These are phyloP conservation scores for Nakazawaea ishiwadae DNA, from an alignment of 805 yeast species.

Conservation along the genomic window DNA sequence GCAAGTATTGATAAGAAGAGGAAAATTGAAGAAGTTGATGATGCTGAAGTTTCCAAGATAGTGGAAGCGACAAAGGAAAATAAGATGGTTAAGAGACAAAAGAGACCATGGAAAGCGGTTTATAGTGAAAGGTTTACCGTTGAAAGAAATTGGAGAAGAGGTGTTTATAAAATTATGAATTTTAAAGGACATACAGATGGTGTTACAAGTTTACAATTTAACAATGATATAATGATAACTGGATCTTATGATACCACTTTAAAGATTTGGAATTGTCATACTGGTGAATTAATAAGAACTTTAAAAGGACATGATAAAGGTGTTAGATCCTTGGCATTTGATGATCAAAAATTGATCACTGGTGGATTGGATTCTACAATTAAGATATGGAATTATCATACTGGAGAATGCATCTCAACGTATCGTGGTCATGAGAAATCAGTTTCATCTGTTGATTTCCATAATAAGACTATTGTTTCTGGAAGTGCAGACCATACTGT, in stretches of 20 bases:
- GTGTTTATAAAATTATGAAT: slow-evolving; percentile 55
- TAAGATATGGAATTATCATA: slow-evolving; percentile 92
- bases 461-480: slow-evolving; percentile 75
- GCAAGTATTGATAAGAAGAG: slow-evolving; percentile 17
- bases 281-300: slow-evolving; percentile 74
- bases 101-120: slow-evolving; percentile 94
- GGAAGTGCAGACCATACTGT: slow-evolving; percentile 92
- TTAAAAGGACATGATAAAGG: slow-evolving; percentile 87
- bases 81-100: slow-evolving; percentile 25
- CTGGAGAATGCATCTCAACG: slow-evolving; percentile 92
- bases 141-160: slow-evolving; percentile 93
- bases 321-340: slow-evolving; percentile 80
- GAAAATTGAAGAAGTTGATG: slow-evolving; percentile 21
- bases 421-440: slow-evolving; percentile 89
- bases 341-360: slow-evolving; percentile 82
- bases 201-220: slow-evolving; percentile 82
- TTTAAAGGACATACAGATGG: slow-evolving; percentile 86
- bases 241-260: slow-evolving; percentile 91
- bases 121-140: slow-evolving; percentile 87
- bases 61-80: slow-evolving; percentile 12
- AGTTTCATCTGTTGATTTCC: slow-evolving; percentile 80
- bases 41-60: neutral
- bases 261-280: slow-evolving; percentile 87
- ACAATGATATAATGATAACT: slow-evolving; percentile 70
- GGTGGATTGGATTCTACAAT: slow-evolving; percentile 91